Percentiles rank a stretch among this genome's conserved stretches.
Conservation (phyloP, 108 stramenopile species). For the Nannochloropsis granulata region DNA sequence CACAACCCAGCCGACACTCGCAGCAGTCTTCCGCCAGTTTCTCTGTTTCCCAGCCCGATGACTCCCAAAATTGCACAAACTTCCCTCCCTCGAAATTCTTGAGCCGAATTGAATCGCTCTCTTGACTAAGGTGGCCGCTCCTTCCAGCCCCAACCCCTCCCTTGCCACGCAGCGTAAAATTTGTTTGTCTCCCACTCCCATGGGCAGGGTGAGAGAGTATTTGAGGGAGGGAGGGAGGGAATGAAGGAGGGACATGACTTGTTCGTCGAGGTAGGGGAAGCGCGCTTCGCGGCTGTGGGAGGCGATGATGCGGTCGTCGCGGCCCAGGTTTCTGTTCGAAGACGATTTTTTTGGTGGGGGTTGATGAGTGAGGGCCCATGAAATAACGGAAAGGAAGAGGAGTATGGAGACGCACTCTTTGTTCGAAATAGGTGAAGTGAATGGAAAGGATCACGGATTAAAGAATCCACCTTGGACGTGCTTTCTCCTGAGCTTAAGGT, state of each 20-base stretch:
- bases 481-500: no score
- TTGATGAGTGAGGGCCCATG: no score
- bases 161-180: not conserved
- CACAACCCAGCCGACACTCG: no score
- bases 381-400: no score
- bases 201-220: not conserved
- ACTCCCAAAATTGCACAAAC: not conserved
- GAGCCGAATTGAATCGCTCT: not conserved
- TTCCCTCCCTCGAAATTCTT: not conserved
- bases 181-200: not conserved
- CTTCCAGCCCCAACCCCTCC: not conserved
- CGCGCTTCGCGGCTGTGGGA: slow-evolving; percentile 78
- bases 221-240: not conserved
- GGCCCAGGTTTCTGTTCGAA: slow-evolving; percentile 53
- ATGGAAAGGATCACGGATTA: no score
- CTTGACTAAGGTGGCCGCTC: not conserved
- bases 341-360: no score
- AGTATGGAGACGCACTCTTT: no score
- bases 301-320: slow-evolving; percentile 80
- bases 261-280: slow-evolving; percentile 82
- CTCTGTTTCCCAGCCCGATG: not conserved
- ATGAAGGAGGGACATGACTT: slow-evolving; percentile 12
- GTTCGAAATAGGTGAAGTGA: no score
- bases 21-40: not conserved
- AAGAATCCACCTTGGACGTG: no score